A percentile compares a stretch with the other conserved stretches of the same genome.
phyloP scores from a whole-genome alignment of 1,139 yeast genomes.

The Hansenula lynferdii region DNA sequence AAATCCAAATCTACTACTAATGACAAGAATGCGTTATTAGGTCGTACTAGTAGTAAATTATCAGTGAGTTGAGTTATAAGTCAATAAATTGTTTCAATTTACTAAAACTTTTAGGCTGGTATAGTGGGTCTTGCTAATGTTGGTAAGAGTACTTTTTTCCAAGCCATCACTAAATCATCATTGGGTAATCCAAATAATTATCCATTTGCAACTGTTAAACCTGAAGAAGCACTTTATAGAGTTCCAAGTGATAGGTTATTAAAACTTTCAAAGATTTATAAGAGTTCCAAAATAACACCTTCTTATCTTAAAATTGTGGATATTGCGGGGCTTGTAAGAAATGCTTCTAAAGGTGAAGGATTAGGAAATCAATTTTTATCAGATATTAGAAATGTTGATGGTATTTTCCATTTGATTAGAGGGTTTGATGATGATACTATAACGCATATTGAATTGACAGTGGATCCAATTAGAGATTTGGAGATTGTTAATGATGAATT shows the following conservation, averaged over 20 bases:
- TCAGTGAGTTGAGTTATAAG: slow-evolving; percentile 27
- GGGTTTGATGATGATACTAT: slow-evolving; percentile 67
- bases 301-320: slow-evolving; percentile 59
- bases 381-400: slow-evolving; percentile 72
- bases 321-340: slow-evolving; percentile 71
- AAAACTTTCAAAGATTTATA: slow-evolving; percentile 39
- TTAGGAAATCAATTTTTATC: slow-evolving; percentile 69
- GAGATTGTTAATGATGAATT: slow-evolving; percentile 68
- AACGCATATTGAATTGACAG: slow-evolving; percentile 59
- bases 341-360: slow-evolving; percentile 75
- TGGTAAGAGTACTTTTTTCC: slow-evolving; percentile 67
- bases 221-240: slow-evolving; percentile 58
- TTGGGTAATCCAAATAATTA: slow-evolving; percentile 77
- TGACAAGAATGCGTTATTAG: slow-evolving; percentile 30
- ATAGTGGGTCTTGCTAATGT: slow-evolving; percentile 77
- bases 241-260: slow-evolving; percentile 52
- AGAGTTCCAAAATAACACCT: slow-evolving; percentile 47
- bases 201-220: slow-evolving; percentile 77
- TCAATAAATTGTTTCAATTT: no score
- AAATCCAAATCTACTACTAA: neutral
- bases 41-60: slow-evolving; percentile 52
- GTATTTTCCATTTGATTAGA: slow-evolving; percentile 65
- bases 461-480: slow-evolving; percentile 65
- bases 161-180: slow-evolving; percentile 64
- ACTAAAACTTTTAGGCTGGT: slow-evolving; percentile 25